Evolutionary conservation across 768 basidiomycete species (phyloP).

Genomic region (Cubamyces sp.): DNA sequence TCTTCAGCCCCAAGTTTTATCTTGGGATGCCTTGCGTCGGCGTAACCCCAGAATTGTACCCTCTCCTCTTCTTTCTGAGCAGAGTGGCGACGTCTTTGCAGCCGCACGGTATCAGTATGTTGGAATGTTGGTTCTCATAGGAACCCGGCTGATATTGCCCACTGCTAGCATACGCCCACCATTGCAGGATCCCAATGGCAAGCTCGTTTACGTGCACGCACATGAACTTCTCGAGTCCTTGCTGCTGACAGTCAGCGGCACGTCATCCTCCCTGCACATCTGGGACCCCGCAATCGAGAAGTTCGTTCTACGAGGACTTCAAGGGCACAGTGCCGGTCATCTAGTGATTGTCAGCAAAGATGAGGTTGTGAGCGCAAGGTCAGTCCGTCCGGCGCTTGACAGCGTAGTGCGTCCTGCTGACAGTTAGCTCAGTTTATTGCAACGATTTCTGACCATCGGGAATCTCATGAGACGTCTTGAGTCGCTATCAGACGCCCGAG

Average conservation of each 20-base stretch:
- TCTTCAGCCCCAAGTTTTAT: constrained; percentile 33
- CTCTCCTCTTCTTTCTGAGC: constrained; percentile 72
- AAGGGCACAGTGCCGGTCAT: constrained; percentile 39
- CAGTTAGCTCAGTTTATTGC: constrained; percentile 48
- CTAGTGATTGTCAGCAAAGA: constrained; percentile 62
- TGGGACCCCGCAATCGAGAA: constrained; percentile 63
- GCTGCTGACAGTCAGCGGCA: constrained; percentile 61
- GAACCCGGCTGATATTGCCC: background rate
- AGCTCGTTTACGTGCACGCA: constrained; percentile 49
- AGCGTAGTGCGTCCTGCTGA: background rate
- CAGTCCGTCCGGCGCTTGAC: background rate
- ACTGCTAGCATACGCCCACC: constrained; percentile 52
- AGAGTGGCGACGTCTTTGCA: constrained; percentile 53
- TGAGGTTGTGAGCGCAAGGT: constrained; percentile 62
- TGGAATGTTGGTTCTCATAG: background rate
- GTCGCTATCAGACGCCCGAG: constrained; percentile 48
- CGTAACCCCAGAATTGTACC: constrained; percentile 38
- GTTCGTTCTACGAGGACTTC: constrained; percentile 53
- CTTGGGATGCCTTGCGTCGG: constrained; percentile 64
- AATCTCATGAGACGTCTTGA: constrained; percentile 71
- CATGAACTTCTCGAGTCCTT: constrained; percentile 56
- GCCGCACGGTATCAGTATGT: constrained; percentile 66
- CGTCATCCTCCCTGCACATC: constrained; percentile 64
- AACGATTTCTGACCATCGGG: constrained; percentile 71
- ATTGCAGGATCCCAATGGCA: constrained; percentile 42